Percentiles rank a stretch among this genome's conserved stretches.
These are phyloP conservation scores for Colletotrichum shisoi DNA, from an alignment of 2,329 filamentous ascomycete genomes.

Conservation along the genomic window DNA sequence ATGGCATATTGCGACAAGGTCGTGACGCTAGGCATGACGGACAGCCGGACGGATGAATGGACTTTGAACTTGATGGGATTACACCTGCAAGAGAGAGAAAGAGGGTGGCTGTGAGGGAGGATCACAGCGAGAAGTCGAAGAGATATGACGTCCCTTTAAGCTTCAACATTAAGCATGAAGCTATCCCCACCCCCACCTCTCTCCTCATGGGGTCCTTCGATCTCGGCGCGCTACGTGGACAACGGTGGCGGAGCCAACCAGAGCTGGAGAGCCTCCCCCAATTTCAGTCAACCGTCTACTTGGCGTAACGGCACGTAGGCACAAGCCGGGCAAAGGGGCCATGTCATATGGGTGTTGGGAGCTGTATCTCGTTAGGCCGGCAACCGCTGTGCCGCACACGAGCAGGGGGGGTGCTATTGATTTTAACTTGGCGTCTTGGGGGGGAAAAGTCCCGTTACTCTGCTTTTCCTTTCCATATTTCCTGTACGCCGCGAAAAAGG, in stretches of 20 bases:
- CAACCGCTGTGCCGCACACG: conserved; percentile 22
- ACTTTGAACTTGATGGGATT: neutral
- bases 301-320: neutral
- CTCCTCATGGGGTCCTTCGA: no score
- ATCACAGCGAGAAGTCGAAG: no score
- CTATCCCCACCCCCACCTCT: no score
- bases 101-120: no score
- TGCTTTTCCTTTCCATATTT: no score
- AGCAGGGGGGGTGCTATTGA: neutral
- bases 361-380: neutral
- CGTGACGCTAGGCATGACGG: conserved; percentile 21
- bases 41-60: neutral
- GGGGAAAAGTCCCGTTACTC: no score
- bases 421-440: neutral
- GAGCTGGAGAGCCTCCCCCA: neutral
- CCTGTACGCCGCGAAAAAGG: no score
- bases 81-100: no score
- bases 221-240: neutral
- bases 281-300: neutral
- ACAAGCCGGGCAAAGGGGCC: conserved; percentile 9
- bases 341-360: neutral
- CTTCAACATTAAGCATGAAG: neutral
- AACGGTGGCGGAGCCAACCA: neutral
- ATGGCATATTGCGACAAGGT: neutral
- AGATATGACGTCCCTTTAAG: neutral